These are phyloP conservation scores for Sporothrix schenckii DNA, from an alignment of 2,329 filamentous ascomycete genomes.

Conservation along the genomic window DNA sequence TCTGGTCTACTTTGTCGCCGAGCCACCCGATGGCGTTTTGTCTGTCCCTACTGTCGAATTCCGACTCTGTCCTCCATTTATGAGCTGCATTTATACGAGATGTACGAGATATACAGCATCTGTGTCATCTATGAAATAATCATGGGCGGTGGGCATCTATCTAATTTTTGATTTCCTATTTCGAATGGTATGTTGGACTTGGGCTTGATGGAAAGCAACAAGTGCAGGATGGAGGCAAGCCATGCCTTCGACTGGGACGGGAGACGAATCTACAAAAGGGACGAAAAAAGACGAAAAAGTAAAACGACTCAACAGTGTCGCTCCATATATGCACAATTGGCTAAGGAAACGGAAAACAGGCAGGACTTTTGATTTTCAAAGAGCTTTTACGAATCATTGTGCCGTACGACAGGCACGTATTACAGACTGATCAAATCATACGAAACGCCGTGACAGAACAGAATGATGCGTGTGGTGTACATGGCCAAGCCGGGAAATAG, in stretches of 20 bases:
- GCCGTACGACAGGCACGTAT: too few relatives aligned
- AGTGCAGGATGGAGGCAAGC: neutral
- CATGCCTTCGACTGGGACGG: neutral
- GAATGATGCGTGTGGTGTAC: too few relatives aligned
- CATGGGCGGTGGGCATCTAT: neutral
- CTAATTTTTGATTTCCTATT: neutral
- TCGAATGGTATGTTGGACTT: neutral
- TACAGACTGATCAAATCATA: too few relatives aligned
- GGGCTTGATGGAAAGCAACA: neutral
- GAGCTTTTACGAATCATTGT: too few relatives aligned
- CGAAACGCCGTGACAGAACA: too few relatives aligned
- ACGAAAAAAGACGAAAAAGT: neutral
- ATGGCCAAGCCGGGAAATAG: too few relatives aligned
- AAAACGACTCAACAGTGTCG: slow-evolving; percentile 21
- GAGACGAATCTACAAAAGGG: neutral
- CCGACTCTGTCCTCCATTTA: neutral
- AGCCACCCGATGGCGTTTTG: neutral
- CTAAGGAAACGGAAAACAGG: neutral
- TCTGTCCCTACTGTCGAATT: neutral
- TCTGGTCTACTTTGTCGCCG: neutral
- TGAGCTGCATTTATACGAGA: neutral
- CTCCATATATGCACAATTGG: neutral
- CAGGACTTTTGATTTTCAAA: slow-evolving; percentile 9
- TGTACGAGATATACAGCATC: neutral
- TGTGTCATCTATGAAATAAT: neutral